These are phyloP conservation scores for Phenoliferia sp. DNA, from an alignment of 1,284 basidiomycete genomes.

Conservation along the genomic window DNA sequence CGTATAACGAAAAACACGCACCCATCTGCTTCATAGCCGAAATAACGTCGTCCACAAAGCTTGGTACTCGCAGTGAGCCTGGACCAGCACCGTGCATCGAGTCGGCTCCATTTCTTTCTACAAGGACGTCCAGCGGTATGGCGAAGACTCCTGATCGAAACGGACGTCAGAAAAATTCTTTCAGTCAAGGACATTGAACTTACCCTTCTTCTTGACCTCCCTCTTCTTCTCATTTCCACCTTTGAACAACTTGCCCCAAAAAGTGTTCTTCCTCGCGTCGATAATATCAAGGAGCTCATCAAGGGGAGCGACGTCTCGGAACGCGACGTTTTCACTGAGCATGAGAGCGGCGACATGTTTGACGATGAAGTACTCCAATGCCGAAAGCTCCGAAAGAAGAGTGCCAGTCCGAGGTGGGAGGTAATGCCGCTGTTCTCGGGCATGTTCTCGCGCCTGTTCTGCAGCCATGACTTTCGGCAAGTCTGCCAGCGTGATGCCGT, in stretches of 20 bases:
- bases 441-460: slow-evolving; percentile 70
- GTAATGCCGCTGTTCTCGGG: slow-evolving; percentile 48
- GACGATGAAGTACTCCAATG: slow-evolving; percentile 81
- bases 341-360: slow-evolving; percentile 85
- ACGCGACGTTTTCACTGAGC: slow-evolving; percentile 61
- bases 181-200: slow-evolving; percentile 28
- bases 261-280: slow-evolving; percentile 86
- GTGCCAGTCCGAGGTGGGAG: slow-evolving; percentile 54
- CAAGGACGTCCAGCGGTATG: slow-evolving; percentile 85
- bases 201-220: slow-evolving; percentile 78
- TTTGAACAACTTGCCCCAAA: slow-evolving; percentile 97
- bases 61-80: slow-evolving; percentile 79
- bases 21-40: slow-evolving; percentile 99
- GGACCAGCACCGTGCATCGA: slow-evolving; percentile 85
- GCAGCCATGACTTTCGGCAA: slow-evolving; percentile 74
- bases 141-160: slow-evolving; percentile 68
- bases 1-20: slow-evolving; percentile 48
- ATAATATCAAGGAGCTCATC: slow-evolving; percentile 93
- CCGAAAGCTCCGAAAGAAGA: slow-evolving; percentile 75
- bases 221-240: slow-evolving; percentile 70
- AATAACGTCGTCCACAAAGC: slow-evolving; percentile 95
- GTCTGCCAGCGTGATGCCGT: slow-evolving; percentile 91
- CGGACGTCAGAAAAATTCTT: not conserved
- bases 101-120: slow-evolving; percentile 93
- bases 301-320: slow-evolving; percentile 48